These are phyloP conservation scores for Botrytis medusae DNA, from an alignment of 2,329 filamentous ascomycete genomes.

Conservation along the genomic window DNA sequence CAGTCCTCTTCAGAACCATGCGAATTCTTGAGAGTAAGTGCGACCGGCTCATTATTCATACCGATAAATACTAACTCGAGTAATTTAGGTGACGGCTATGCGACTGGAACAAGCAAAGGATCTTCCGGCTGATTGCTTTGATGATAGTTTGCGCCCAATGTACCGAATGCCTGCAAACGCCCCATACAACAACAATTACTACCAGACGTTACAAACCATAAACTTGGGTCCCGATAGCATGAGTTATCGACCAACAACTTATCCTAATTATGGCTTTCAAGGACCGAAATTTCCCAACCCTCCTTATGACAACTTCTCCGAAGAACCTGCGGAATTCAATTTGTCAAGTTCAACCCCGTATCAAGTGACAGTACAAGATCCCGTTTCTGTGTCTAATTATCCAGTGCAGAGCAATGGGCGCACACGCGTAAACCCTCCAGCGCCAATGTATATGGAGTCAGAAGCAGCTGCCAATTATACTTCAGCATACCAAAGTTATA, in stretches of 20 bases:
- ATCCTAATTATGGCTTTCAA: conserved; percentile 5
- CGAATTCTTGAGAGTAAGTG: conserved; percentile 73
- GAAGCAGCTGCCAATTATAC: conserved; percentile 6
- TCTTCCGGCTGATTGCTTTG: not conserved
- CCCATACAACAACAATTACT: not conserved
- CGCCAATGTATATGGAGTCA: conserved; percentile 10
- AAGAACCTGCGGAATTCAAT: conserved; percentile 14
- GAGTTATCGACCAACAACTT: not conserved
- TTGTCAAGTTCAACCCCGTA: conserved; percentile 3
- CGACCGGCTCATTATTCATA: not conserved
- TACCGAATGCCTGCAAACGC: not conserved
- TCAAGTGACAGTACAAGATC: conserved; percentile 6
- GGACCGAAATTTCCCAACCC: not conserved
- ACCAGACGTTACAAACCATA: not conserved
- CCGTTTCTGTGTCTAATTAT: conserved; percentile 17
- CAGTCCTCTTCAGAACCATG: conserved; percentile 70
- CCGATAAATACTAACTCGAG: conserved; percentile 21
- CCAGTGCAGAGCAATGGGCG: conserved; percentile 10
- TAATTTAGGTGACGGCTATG: conserved; percentile 33
- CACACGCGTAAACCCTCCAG: not conserved
- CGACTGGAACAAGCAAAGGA: conserved; percentile 14
- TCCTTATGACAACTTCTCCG: not conserved
- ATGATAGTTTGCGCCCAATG: conserved; percentile 11
- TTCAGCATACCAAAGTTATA: conserved; percentile 16
- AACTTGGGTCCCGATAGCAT: not conserved